phyloP scores from a whole-genome alignment of 345 rosid species.

The Barbarea vulgaris region DNA sequence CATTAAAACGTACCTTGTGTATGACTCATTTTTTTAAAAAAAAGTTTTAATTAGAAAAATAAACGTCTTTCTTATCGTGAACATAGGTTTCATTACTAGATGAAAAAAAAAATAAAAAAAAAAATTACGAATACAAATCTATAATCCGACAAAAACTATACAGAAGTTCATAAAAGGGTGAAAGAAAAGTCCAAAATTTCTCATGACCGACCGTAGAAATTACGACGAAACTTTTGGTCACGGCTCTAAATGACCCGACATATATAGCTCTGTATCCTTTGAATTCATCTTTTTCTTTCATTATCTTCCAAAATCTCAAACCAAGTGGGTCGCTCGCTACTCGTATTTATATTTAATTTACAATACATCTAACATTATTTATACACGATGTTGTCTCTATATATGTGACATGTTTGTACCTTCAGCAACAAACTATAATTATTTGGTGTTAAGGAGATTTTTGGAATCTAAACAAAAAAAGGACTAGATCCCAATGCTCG shows the following conservation, averaged over 20 bases:
- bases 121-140: neutral
- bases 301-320: conserved; percentile 27
- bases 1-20: neutral
- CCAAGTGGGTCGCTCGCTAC: conserved; percentile 34
- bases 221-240: conserved; percentile 39
- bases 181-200: conserved; percentile 32
- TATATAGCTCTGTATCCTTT: conserved; percentile 36
- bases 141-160: conserved; percentile 35
- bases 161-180: conserved; percentile 26
- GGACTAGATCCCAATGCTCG: conserved; percentile 30
- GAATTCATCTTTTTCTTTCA: conserved; percentile 33
- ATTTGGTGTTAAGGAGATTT: neutral
- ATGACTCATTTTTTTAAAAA: neutral
- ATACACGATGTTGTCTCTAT: conserved; percentile 31
- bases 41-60: neutral
- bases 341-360: conserved; percentile 20
- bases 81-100: neutral
- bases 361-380: conserved; percentile 10
- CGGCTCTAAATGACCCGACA: conserved; percentile 47
- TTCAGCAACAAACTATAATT: conserved; percentile 21
- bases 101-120: no score
- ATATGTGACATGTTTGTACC: conserved; percentile 40
- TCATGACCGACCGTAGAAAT: conserved; percentile 29
- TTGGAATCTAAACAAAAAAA: neutral
- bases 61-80: neutral